Conservation (phyloP, 2,329 filamentous ascomycete species). For the Rhynchosporium graminicola region DNA sequence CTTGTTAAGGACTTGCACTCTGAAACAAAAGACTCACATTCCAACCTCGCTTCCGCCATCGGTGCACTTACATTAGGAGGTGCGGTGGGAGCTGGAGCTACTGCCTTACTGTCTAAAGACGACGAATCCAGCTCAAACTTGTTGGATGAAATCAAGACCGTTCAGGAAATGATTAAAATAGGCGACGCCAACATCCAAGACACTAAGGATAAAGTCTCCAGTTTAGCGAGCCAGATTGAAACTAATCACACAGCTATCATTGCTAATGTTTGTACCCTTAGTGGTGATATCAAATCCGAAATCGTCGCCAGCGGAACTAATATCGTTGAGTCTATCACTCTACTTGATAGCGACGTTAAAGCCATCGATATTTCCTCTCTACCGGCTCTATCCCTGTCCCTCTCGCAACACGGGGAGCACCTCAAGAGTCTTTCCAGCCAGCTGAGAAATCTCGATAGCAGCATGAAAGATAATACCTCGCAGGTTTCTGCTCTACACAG, state of each 20-base stretch:
- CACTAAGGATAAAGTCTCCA: constrained; percentile 24
- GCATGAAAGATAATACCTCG: constrained; percentile 15
- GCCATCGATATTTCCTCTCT: constrained; percentile 20
- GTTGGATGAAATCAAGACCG: constrained; percentile 30
- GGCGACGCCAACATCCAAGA: constrained; percentile 24
- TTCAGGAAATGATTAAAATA: constrained; percentile 26
- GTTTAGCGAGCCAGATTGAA: constrained; percentile 31
- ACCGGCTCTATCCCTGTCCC: constrained; percentile 1
- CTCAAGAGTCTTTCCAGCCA: constrained; percentile 24
- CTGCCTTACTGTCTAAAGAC: constrained; percentile 16
- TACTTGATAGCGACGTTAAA: constrained; percentile 21
- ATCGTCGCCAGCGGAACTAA: constrained; percentile 34
- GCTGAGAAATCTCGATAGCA: constrained; percentile 17
- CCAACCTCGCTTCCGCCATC: constrained; percentile 30
- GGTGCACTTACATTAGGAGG: constrained; percentile 30
- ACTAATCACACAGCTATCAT: constrained; percentile 35
- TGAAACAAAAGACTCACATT: constrained; percentile 30
- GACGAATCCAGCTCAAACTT: constrained; percentile 24
- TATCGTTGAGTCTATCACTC: constrained; percentile 26
- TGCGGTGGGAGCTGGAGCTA: constrained; percentile 28
- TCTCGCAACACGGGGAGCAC: constrained; percentile 15
- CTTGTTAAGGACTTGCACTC: constrained; percentile 33
- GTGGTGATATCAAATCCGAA: constrained; percentile 34
- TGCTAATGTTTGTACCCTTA: constrained; percentile 31
- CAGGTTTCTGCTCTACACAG: constrained; percentile 10